phyloP scores from a whole-genome alignment of 1,284 basidiomycete species.

The Peniophora sp. region DNA sequence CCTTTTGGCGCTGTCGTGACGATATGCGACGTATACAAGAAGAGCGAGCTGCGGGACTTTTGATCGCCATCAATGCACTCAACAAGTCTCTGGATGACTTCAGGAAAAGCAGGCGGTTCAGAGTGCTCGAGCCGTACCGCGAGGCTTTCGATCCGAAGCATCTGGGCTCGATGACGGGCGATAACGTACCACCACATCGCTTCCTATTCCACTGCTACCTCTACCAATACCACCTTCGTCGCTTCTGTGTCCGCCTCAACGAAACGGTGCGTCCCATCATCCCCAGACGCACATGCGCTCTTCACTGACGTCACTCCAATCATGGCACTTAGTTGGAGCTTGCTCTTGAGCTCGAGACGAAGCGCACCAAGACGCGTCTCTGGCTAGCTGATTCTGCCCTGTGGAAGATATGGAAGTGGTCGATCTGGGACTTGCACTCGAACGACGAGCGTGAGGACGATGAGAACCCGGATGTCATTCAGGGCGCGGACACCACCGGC shows the following conservation, averaged over 20 bases:
- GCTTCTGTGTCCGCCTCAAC: constrained; percentile 17
- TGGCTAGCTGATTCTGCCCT: constrained; percentile 61
- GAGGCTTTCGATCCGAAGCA: constrained; percentile 47
- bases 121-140: constrained; percentile 66
- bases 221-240: constrained; percentile 45
- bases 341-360: constrained; percentile 50
- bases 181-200: constrained; percentile 40
- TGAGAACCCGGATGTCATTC: constrained; percentile 32
- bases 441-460: constrained; percentile 42
- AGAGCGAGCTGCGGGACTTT: constrained; percentile 26
- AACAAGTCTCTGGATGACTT: constrained; percentile 37
- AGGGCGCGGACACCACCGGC: constrained; percentile 30
- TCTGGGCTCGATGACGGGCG: constrained; percentile 20
- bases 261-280: constrained; percentile 18
- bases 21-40: constrained; percentile 24
- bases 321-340: constrained; percentile 35
- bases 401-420: constrained; percentile 31
- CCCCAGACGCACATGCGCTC: not conserved
- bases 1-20: constrained; percentile 26
- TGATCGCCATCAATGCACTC: constrained; percentile 30
- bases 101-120: constrained; percentile 45
- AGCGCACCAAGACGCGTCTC: constrained; percentile 39
- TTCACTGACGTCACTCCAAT: not conserved
- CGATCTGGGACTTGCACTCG: constrained; percentile 35
- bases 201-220: constrained; percentile 64